Conservation (phyloP, 2,329 filamentous ascomycete species). For the Zopfia rhizophila region DNA sequence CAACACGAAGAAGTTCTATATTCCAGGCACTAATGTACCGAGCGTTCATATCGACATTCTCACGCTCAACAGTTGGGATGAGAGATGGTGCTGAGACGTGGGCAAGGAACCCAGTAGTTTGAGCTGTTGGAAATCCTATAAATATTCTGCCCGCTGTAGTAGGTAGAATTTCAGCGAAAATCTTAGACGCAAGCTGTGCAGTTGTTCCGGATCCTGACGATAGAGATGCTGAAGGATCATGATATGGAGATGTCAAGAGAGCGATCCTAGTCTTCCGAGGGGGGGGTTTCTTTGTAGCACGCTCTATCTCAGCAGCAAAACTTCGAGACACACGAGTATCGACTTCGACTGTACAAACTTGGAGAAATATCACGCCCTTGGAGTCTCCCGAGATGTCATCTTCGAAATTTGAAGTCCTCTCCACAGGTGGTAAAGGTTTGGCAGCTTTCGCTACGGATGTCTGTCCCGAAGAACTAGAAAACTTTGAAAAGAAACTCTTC, state of each 20-base stretch:
- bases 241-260: conserved; percentile 90
- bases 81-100: conserved; percentile 96
- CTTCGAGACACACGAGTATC: conserved; percentile 76
- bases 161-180: conserved; percentile 91
- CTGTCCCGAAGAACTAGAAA: conserved; percentile 37
- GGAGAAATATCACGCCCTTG: conserved; percentile 84
- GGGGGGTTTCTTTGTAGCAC: conserved; percentile 96
- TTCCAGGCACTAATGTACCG: conserved; percentile 97
- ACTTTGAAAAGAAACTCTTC: conserved; percentile 54
- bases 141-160: conserved; percentile 92
- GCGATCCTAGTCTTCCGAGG: conserved; percentile 87
- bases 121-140: conserved; percentile 96
- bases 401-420: conserved; percentile 27
- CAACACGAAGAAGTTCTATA: conserved; percentile 87
- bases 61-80: conserved; percentile 95
- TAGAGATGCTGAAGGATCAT: conserved; percentile 76
- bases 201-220: conserved; percentile 60
- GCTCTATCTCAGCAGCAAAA: conserved; percentile 87
- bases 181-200: conserved; percentile 71
- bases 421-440: conserved; percentile 26
- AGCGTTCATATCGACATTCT: conserved; percentile 96
- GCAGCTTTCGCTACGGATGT: conserved; percentile 29
- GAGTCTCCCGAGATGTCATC: conserved; percentile 78
- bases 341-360: conserved; percentile 85
- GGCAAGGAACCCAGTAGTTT: conserved; percentile 92